phyloP scores from a whole-genome alignment of 306 rosid genomes.

The Spatholobus suberectus region DNA sequence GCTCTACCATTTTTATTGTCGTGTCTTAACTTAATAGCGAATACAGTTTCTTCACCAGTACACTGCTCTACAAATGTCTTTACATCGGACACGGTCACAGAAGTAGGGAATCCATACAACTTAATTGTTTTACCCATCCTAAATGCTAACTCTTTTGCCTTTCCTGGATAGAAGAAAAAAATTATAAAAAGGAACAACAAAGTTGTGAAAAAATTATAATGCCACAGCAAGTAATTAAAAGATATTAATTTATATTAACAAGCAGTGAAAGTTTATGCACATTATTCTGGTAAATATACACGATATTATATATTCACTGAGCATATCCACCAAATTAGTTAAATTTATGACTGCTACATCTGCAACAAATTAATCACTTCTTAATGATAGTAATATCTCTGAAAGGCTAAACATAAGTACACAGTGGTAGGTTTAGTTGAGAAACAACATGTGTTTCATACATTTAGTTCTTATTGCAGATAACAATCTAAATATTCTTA shows the following conservation, averaged over 20 bases:
- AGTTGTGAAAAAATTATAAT: not conserved
- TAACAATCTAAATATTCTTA: not conserved
- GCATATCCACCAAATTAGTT: not conserved
- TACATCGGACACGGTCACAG: conserved; percentile 33
- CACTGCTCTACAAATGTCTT: conserved; percentile 52
- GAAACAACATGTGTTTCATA: not conserved
- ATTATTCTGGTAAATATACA: not conserved
- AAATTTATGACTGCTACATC: not conserved
- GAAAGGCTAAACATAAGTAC: not conserved
- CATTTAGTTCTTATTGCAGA: not conserved
- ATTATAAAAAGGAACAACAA: not conserved
- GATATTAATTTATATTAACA: conserved; percentile 3
- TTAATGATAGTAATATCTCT: not conserved
- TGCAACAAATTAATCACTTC: not conserved
- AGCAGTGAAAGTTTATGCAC: not conserved
- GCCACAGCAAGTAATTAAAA: not conserved
- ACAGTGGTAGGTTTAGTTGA: not conserved
- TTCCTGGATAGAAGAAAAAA: conserved; percentile 34
- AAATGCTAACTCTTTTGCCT: conserved; percentile 12
- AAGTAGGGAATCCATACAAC: conserved; percentile 67
- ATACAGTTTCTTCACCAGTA: conserved; percentile 66
- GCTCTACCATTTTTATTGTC: conserved; percentile 48
- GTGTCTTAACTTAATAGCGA: conserved; percentile 58
- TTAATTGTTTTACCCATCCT: conserved; percentile 73
- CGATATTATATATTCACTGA: not conserved